Conservation (phyloP, 352 stramenopile genomes). For the Sclerospora graminicola region DNA sequence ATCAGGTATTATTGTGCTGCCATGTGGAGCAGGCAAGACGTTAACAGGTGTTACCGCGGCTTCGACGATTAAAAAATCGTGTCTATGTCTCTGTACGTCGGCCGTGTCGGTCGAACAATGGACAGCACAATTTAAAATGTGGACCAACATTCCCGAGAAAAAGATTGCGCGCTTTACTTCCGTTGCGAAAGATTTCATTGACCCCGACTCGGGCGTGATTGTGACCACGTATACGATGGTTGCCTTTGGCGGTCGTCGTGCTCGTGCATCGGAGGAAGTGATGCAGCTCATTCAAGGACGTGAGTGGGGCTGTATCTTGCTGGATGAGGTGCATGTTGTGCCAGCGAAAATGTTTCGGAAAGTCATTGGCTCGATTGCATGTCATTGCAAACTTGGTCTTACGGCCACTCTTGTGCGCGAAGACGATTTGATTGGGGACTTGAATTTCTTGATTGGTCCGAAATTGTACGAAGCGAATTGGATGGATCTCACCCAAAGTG, state of each 20-base stretch:
- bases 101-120: conserved; percentile 96
- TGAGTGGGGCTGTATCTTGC: conserved; percentile 98
- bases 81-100: conserved; percentile 96
- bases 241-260: conserved; percentile 87
- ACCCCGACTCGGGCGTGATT: conserved; percentile 83
- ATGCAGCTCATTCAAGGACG: conserved; percentile 94
- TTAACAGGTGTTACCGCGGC: conserved; percentile 91
- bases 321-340: conserved; percentile 97
- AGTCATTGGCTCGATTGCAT: conserved; percentile 89
- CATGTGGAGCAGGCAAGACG: conserved; percentile 91
- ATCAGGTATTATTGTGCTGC: conserved; percentile 99
- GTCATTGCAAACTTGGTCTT: conserved; percentile 96
- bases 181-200: conserved; percentile 75
- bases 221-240: conserved; percentile 99
- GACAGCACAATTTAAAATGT: conserved; percentile 98
- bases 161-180: conserved; percentile 82
- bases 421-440: conserved; percentile 97
- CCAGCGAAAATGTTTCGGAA: conserved; percentile 98
- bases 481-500: conserved; percentile 98
- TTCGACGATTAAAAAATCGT: conserved; percentile 96
- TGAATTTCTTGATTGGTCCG: conserved; percentile 99
- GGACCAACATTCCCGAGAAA: conserved; percentile 89
- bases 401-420: conserved; percentile 98
- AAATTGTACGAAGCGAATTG: conserved; percentile 97
- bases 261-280: conserved; percentile 86